Percentiles rank a stretch among this genome's conserved stretches.
These are phyloP conservation scores for Ustilago loliicola DNA, from an alignment of 1,284 basidiomycete species.

Conservation along the genomic window DNA sequence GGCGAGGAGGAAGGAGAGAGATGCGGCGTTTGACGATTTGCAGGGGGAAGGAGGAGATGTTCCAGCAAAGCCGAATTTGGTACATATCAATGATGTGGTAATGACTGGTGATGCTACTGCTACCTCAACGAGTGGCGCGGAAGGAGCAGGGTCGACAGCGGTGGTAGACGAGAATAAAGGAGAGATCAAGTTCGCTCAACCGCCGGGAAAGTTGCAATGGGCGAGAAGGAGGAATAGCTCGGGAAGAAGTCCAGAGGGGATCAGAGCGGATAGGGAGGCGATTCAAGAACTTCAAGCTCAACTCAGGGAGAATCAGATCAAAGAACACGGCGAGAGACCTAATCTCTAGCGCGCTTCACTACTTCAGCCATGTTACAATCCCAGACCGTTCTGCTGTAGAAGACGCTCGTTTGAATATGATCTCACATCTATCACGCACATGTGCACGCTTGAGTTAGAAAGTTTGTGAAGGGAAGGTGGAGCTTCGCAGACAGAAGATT, in stretches of 20 bases:
- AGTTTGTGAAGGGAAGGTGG: not conserved
- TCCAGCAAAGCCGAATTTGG: conserved; percentile 18
- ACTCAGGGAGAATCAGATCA: conserved; percentile 36
- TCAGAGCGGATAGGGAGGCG: conserved; percentile 47
- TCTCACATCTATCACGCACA: not conserved
- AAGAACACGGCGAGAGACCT: conserved; percentile 26
- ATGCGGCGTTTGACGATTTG: conserved; percentile 57
- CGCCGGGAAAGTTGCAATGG: conserved; percentile 33
- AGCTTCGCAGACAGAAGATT: not conserved
- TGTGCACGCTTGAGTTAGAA: not conserved
- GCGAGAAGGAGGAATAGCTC: conserved; percentile 38
- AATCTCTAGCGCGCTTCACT: conserved; percentile 6
- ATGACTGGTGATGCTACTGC: conserved; percentile 14
- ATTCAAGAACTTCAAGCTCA: conserved; percentile 41
- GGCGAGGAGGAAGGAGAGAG: conserved; percentile 58
- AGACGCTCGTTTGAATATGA: not conserved
- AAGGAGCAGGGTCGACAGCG: not conserved
- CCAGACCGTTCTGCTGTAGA: not conserved
- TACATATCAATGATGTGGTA: conserved; percentile 35
- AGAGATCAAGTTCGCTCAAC: not conserved
- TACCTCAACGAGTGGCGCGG: not conserved
- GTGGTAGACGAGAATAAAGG: conserved; percentile 7
- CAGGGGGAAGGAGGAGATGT: conserved; percentile 24
- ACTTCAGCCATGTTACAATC: not conserved
- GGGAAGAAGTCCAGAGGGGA: conserved; percentile 45